Percentiles rank a stretch among this genome's conserved stretches.
phyloP scores from a whole-genome alignment of 176 grass and related monocot genomes.

The Triticum aestivum region DNA sequence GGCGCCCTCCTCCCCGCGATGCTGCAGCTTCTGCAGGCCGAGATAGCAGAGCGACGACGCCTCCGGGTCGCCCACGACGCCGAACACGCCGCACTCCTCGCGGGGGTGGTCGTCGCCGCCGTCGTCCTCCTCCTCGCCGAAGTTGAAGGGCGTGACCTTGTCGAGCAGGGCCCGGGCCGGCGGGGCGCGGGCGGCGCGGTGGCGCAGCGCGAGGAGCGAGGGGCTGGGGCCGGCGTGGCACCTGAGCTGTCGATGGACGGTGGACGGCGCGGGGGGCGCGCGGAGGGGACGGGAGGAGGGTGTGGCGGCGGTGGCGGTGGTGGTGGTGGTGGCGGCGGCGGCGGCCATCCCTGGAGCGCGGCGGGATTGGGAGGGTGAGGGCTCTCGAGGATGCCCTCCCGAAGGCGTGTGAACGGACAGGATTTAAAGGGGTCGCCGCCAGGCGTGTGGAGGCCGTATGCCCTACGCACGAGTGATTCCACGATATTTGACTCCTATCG shows the following conservation, averaged over 20 bases:
- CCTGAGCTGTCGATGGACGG: neutral
- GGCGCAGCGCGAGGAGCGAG: slow-evolving; percentile 5
- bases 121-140: slow-evolving; percentile 41
- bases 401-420: slow-evolving; percentile 29
- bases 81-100: slow-evolving; percentile 93
- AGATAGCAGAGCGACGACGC: slow-evolving; percentile 72
- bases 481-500: neutral
- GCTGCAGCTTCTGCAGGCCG: slow-evolving; percentile 86
- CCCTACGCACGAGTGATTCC: neutral
- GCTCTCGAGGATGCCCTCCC: slow-evolving; percentile 55
- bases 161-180: neutral
- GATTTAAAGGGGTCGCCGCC: slow-evolving; percentile 45
- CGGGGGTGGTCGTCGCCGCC: slow-evolving; percentile 66
- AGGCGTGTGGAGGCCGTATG: slow-evolving; percentile 14
- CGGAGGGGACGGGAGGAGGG: slow-evolving; percentile 30
- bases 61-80: slow-evolving; percentile 80
- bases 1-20: slow-evolving; percentile 87
- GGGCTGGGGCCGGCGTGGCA: neutral
- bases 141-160: slow-evolving; percentile 31
- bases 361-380: slow-evolving; percentile 24
- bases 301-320: neutral
- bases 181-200: slow-evolving; percentile 15
- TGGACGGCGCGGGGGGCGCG: neutral
- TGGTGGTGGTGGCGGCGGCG: neutral
- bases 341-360: slow-evolving; percentile 29